A percentile compares a stretch with the other conserved stretches of the same genome.
Evolutionary conservation across 495 filamentous ascomycete species (phyloP).

Genomic region (Talaromyces adpressus): DNA sequence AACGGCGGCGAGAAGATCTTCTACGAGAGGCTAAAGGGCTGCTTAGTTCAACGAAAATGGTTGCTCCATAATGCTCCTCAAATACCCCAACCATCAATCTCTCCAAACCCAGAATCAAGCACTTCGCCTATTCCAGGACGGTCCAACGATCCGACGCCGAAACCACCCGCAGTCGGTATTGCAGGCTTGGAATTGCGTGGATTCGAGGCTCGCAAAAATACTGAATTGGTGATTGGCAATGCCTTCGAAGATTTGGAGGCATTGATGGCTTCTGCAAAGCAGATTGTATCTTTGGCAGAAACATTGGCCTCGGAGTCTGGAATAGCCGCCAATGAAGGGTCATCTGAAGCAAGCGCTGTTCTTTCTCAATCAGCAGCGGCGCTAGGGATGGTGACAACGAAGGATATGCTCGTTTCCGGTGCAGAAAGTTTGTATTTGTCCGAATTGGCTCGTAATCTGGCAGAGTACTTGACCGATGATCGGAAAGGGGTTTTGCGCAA

Average conservation of each 20-base stretch:
- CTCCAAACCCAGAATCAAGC: slow-evolving; percentile 7
- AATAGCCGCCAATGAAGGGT: slow-evolving; percentile 44
- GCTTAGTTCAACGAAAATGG: slow-evolving; percentile 93
- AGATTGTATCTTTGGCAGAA: slow-evolving; percentile 90
- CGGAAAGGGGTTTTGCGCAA: slow-evolving; percentile 67
- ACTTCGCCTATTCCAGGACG: slow-evolving; percentile 18
- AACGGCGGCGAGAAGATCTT: slow-evolving; percentile 86
- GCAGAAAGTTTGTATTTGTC: slow-evolving; percentile 57
- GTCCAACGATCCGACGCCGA: slow-evolving; percentile 15
- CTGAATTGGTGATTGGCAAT: slow-evolving; percentile 84
- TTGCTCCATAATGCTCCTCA: slow-evolving; percentile 89
- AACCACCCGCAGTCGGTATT: slow-evolving; percentile 72
- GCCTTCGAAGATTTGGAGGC: slow-evolving; percentile 97
- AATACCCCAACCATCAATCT: slow-evolving; percentile 57
- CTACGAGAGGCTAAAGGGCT: slow-evolving; percentile 77
- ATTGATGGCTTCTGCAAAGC: slow-evolving; percentile 93
- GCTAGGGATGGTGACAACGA: slow-evolving; percentile 83
- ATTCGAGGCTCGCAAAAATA: slow-evolving; percentile 77
- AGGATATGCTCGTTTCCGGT: slow-evolving; percentile 70
- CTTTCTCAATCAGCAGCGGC: slow-evolving; percentile 79
- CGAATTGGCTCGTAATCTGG: slow-evolving; percentile 81
- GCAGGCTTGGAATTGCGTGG: slow-evolving; percentile 84
- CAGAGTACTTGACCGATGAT: slow-evolving; percentile 93
- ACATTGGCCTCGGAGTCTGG: slow-evolving; percentile 68
- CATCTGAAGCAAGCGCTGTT: slow-evolving; percentile 61